Evolutionary conservation across 331 rosid species (phyloP), one percentile per base, ranked within the genome.

Genomic region (Acacia concinna): DNA sequence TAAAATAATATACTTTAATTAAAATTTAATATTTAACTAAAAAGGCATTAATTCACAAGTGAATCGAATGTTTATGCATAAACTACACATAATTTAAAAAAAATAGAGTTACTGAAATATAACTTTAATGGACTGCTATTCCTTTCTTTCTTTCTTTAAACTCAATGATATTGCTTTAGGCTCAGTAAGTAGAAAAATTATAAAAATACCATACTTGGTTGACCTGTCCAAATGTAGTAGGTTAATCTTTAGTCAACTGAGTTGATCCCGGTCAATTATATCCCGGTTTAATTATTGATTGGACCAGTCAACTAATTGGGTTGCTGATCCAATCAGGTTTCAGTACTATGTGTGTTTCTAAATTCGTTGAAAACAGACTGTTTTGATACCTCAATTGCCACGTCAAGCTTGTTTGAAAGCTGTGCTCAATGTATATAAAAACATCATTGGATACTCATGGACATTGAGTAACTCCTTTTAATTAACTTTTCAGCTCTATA

Each of bases 361-460:
- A 76, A 34, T 47, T 47, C 17, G 32, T 65, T 66, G 40, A 31
- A 77, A 81, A 32, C n/a, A 9, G 28, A 31, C 69, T 56, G 75
- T 75, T 75, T 75, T 37, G 17, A 66, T 65, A 27, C 47, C 38
- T 52, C 23, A 65, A 14, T 70, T 71, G 57, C 67, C 68, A 30
- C 14, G 11, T 37, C 49, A 30, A 30, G 31, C 43, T 11, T 69
- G 38, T 60, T 30, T 47, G 32, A 49, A 68, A 64, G 43, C 49
- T 67, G 67, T 49, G 47, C 71, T 62, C 23, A 64, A 40, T 25
- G 43, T 64, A 54, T 75, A 69, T 70, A 71, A 40, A 52, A 54
- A 52, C 52, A 65, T 43, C 20, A 15, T 49, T 57, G 20, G 59
- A 62, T 67, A 35, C 35, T 23, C 51, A 5, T 57, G 60, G 17